Evolutionary conservation across 345 rosid genomes (phyloP), one percentile per base, ranked within the genome.

Genomic region (Ailanthus altissimus): DNA sequence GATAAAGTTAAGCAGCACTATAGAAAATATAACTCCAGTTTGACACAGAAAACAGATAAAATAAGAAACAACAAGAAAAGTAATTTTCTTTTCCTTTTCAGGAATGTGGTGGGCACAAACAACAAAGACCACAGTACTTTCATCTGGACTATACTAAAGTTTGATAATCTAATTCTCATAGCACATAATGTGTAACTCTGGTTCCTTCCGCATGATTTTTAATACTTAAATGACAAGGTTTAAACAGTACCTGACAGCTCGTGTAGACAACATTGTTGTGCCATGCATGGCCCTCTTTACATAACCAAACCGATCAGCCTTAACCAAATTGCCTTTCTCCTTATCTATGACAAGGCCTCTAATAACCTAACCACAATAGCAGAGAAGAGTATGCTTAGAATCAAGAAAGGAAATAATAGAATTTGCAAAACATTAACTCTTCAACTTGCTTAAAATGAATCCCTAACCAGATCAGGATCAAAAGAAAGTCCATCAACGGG

Each of bases 231-330:
- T 76, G 11, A 47, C 46, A 67, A 10, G 36, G 68, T 46, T 59
- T 62, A 66, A 76, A 61, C 15, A 69, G 77, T 77, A 95, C 99
- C 98, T 95, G 79, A 91, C 89, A 81, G 89, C 95, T 84, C 82
- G 93, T 75, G 90, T 95, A 72, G 99, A 90, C 71, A 95, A 81
- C 99, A 95, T 95, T 76, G 46, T 79, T 49, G 98, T 90, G 46
- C 99, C 99, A 53, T 95, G 99, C 99, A 95, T 93, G 58, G 94
- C 98, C 83, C 98, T 91, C 79, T 93, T 90, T 38, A 95, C 93
- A 63, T 90, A 93, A 60, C 99, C 99, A 86, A 93, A 95, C 38
- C 99, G 88, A 80, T 95, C 99, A 6, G 99, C 96, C 91, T 95
- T 93, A 46, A 95, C 99, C 89, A 95, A 79, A 72, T 95, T 95